phyloP scores from a whole-genome alignment of 2,329 filamentous ascomycete genomes.

The Sclerotinia glacialis region DNA sequence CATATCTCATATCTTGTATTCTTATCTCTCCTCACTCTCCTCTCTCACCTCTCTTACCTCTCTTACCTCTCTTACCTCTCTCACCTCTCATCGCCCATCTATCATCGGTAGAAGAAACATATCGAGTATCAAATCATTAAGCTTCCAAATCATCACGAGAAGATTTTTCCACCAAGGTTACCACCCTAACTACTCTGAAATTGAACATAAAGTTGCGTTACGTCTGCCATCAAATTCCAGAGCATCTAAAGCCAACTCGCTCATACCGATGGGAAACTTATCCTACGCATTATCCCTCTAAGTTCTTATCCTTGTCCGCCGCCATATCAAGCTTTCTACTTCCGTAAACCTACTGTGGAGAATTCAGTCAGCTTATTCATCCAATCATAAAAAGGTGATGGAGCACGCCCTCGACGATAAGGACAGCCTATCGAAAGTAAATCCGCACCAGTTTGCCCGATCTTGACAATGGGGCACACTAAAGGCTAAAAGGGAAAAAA shows the following conservation, averaged over 20 bases:
- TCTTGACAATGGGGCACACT: background rate
- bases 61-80: background rate
- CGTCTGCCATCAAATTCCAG: background rate
- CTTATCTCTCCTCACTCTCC: no score
- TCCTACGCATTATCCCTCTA: no score
- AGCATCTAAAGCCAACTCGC: background rate
- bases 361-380: background rate
- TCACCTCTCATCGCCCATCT: background rate
- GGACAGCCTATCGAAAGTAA: background rate
- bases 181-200: background rate
- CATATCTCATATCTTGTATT: no score
- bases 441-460: background rate
- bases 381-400: constrained; percentile 3
- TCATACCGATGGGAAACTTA: background rate
- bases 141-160: background rate
- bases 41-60: no score
- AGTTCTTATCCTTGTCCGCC: background rate
- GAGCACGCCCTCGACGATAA: constrained; percentile 15
- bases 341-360: background rate
- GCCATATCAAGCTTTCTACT: background rate
- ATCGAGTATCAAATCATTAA: background rate
- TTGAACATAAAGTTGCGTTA: background rate
- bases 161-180: background rate
- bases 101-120: background rate
- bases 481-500: background rate